Evolutionary conservation across 129 eudicot species (phyloP), one percentile per base, ranked within the genome.

Genomic region (Heracleum sosnowskyi): DNA sequence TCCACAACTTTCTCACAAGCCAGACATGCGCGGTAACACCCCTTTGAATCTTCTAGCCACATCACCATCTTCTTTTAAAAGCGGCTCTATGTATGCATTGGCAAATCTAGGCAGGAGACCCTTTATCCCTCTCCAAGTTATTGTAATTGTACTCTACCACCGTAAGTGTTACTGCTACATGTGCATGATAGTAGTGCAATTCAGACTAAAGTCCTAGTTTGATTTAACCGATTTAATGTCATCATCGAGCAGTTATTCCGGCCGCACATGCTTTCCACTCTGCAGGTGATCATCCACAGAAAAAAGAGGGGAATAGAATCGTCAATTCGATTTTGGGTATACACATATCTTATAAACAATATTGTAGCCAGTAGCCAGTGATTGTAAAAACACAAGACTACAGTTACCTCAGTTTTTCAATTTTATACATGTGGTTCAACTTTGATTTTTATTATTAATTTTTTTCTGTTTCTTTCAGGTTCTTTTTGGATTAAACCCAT

Each of bases 21-120:
- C 42, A 22, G 44, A 77, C 22, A 20, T 4, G 17, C 34, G 41
- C 13, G 79, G 79, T 18, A 63, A 40, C 40, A 77, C 79, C 20
- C 47, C 79, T 55, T 57, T 77, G 72, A 42, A 36, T 57, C 33
- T 76, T 31, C 64, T 76, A 41, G 79, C 71, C 15, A 31, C 70
- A 55, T 22, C 47, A 37, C 79, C 79, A n/a, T 35, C 37, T 37
- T 40, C 71, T 17, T 68, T 68, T 15, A 68, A 68, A 34, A 68
- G 73, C 73, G 24, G 73, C 73, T 33, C 41, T 17, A 39, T 76
- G 16, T 41, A 24, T 10, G 22, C 31, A 31, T 36, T 57, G 3
- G 17, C 18, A 16, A 76, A 55, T 77, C 13, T 77, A 1, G 72
- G 71, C 51, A 77, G 46, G 31, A 34, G 29, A 28, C 69, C 79